Base-by-base conservation (phyloP, 495 filamentous ascomycete genomes). In the Tuber microsphaerosporum region DNA sequence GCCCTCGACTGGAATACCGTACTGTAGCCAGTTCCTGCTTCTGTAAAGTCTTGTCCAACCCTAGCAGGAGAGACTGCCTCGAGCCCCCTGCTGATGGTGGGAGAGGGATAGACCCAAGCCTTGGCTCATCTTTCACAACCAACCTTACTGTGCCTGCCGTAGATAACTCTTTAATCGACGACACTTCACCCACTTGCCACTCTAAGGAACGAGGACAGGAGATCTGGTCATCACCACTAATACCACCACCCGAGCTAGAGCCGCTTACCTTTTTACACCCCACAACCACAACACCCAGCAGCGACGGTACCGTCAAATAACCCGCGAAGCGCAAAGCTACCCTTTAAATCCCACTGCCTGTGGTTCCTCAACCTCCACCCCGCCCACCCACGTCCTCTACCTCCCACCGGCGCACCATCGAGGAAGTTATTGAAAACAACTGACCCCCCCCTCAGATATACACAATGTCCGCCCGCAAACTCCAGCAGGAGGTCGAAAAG, bases 401-500 rank as follows among this genome's bases (percentile, higher is more conserved):
- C 51, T 70, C 68, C 74, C 42, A 74, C 71, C 74, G 77, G 77
- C 80, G 71, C 75, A 79, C 71, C 70, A 42, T 17, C 71, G 9
- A 73, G n/a, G 22, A 14, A 31, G 51, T 61, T 61, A 31, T 34
- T 5, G 56, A 16, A 26, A 79, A 71, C 69, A 81, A 34, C 65
- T 68, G 69, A 73, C 78, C 73, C 20, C 69, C 72, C 77, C 75
- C 75, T 51, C 79, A 76, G 80, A 82, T 71, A 80, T 41, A 20
- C 83, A 86, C 84, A 80, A 99, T 99, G 95, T 92, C 95, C 77
- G 91, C 92, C 82, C 90, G 95, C 83, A 99, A 99, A 87, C 90
- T 97, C 71, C 91, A 93, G 83, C 94, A 97, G 85, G 94, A 97
- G 85, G 94, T 97, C 83, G 95, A 99, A 76, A 95, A 95, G 86